Evolutionary conservation across 2,329 filamentous ascomycete species (phyloP).

Genomic region (Akanthomyces muscarius): DNA sequence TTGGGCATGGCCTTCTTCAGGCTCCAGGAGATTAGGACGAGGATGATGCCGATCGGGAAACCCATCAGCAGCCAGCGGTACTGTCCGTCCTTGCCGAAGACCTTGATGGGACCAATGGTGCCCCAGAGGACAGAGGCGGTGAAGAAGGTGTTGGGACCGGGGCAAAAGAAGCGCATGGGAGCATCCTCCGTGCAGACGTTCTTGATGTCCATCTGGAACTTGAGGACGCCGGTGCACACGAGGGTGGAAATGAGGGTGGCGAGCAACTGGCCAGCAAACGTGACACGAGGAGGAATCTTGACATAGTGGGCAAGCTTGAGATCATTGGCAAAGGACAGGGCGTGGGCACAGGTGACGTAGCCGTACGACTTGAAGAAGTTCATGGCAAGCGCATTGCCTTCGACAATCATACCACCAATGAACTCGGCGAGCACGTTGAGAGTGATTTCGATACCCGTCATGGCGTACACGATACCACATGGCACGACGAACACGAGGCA

Average conservation of each 20-base stretch:
- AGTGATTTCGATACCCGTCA: slow-evolving; percentile 41
- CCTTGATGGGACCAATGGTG: slow-evolving; percentile 38
- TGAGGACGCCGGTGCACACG: slow-evolving; percentile 40
- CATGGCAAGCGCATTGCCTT: slow-evolving; percentile 35
- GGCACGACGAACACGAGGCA: slow-evolving; percentile 40
- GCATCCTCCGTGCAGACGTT: slow-evolving; percentile 36
- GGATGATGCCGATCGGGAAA: slow-evolving; percentile 36
- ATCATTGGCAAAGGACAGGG: slow-evolving; percentile 33
- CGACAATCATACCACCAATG: slow-evolving; percentile 36
- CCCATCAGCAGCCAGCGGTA: slow-evolving; percentile 39
- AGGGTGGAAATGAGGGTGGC: slow-evolving; percentile 45
- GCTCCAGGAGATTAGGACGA: slow-evolving; percentile 35
- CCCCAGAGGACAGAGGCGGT: slow-evolving; percentile 45
- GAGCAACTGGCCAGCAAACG: slow-evolving; percentile 45
- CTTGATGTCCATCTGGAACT: slow-evolving; percentile 35
- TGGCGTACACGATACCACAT: slow-evolving; percentile 40
- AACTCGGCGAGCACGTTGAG: slow-evolving; percentile 40
- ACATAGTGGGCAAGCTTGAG: slow-evolving; percentile 50
- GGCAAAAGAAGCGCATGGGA: slow-evolving; percentile 35
- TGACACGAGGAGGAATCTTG: slow-evolving; percentile 45
- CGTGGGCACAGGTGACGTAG: slow-evolving; percentile 32
- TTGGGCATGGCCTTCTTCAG: slow-evolving; percentile 32
- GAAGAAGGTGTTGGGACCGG: slow-evolving; percentile 37
- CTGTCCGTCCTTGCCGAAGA: slow-evolving; percentile 38
- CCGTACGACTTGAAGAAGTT: slow-evolving; percentile 31